Evolutionary conservation across 177 flowering plant species (phyloP).

Genomic region (Vitis hybrid): DNA sequence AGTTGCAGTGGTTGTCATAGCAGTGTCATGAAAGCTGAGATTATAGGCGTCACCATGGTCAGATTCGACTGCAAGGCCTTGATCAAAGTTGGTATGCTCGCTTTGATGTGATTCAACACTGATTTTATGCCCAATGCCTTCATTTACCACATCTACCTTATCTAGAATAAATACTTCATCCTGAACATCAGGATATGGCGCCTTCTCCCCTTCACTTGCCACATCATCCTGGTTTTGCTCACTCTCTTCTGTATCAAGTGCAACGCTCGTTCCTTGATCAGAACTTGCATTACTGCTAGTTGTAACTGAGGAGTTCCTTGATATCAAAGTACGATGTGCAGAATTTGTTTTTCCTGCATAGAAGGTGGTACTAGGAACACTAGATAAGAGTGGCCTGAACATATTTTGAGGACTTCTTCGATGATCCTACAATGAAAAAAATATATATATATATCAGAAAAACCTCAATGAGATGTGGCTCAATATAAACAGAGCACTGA

Average conservation of each 20-base stretch:
- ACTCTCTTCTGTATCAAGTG: conserved; percentile 67
- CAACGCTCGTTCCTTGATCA: conserved; percentile 62
- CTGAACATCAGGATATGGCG: conserved; percentile 35
- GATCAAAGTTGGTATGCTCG: conserved; percentile 25
- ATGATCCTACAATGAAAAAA: conserved; percentile 51
- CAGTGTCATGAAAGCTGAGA: conserved; percentile 17
- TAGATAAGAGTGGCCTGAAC: conserved; percentile 96
- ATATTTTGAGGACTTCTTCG: conserved; percentile 83
- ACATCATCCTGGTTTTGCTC: conserved; percentile 61
- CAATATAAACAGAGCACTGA: too few species aligned
- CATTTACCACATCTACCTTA: conserved; percentile 45
- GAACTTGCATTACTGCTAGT: conserved; percentile 91
- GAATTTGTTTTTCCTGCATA: conserved; percentile 66
- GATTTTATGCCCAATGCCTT: conserved; percentile 26
- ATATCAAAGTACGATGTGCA: conserved; percentile 51
- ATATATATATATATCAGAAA: too few species aligned
- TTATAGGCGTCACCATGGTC: conserved; percentile 31
- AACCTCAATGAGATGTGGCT: too few species aligned
- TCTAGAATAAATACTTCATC: conserved; percentile 71
- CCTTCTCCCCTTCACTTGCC: conserved; percentile 38
- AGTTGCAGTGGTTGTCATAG: conserved; percentile 16
- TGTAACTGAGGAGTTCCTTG: conserved; percentile 76
- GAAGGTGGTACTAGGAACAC: conserved; percentile 87
- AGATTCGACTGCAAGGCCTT: conserved; percentile 22
- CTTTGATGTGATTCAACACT: conserved; percentile 21